Evolutionary conservation across 2,329 filamentous ascomycete genomes (phyloP).

Genomic region (Pseudogymnoascus sp.): DNA sequence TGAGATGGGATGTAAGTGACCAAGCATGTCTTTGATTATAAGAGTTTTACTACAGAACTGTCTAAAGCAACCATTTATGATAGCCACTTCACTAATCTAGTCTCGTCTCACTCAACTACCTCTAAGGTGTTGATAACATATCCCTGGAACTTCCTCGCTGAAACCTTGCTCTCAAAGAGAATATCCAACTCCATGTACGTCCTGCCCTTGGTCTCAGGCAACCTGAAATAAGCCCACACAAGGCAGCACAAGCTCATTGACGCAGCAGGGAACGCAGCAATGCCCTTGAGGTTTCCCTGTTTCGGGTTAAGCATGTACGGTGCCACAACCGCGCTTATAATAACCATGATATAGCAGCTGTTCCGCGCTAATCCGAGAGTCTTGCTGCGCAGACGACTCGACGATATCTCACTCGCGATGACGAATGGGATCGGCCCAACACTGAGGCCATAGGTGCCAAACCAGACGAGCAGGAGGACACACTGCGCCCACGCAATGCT

Average conservation of each 20-base stretch:
- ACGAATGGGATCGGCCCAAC: constrained; percentile 7
- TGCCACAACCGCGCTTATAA: constrained; percentile 43
- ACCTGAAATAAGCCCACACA: constrained; percentile 12
- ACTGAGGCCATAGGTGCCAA: constrained; percentile 27
- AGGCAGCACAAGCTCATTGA: background rate
- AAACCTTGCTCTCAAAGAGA: constrained; percentile 15
- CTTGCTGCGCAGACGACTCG: constrained; percentile 30
- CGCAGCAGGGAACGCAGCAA: constrained; percentile 10
- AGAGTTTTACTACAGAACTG: background rate
- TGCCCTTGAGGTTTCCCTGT: constrained; percentile 8
- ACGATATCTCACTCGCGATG: constrained; percentile 28
- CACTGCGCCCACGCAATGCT: constrained; percentile 32
- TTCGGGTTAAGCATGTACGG: constrained; percentile 53
- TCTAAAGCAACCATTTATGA: background rate
- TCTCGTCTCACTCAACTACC: background rate
- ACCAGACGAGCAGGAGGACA: constrained; percentile 33
- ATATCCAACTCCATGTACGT: constrained; percentile 20
- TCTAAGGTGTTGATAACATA: constrained; percentile 1
- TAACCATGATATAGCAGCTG: constrained; percentile 48
- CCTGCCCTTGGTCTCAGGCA: constrained; percentile 29
- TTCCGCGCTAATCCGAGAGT: constrained; percentile 34
- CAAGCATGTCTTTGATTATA: background rate
- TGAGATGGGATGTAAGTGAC: no score
- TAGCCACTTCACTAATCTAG: background rate
- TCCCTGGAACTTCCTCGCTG: constrained; percentile 14